Evolutionary conservation across 2,329 filamentous ascomycete genomes (phyloP), one percentile per base, ranked within the genome.

Genomic region (Aspergillus terreus): DNA sequence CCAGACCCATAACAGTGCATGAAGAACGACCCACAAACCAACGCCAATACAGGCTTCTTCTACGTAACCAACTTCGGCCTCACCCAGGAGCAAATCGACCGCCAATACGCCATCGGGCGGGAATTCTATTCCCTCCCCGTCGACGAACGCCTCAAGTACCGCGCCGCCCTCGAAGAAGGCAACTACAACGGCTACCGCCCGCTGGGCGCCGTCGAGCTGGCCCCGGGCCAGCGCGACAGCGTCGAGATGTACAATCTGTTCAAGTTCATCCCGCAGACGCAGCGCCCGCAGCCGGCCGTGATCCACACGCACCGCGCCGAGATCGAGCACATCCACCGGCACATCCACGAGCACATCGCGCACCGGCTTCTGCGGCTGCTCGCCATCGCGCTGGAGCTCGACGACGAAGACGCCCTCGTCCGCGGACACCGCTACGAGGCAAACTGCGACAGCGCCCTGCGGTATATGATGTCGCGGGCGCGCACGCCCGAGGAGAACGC

Each of bases 11-110:
- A 14, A 15, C 6, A 11, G 17, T 33, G 2, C 9, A 11, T 25
- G 19, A 12, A 35, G 21, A 7, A 17, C 3, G n/a, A 10, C 7
- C 14, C 12, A 6, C 6, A 14, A 43, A 35, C n/a, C 41, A 19
- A 55, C 19, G 11, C 19, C n/a, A 10, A 49, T 14, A 9, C 42
- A 52, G 79, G 81, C 0, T 82, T 85, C 71, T 85, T 85, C 70
- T 84, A 85, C 57, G 76, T 85, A 30, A 78, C 75, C 56, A 82
- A 84, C 66, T 83, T 80, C 54, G 81, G 81, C 19, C 70, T 85
- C 2, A 71, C 68, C 0, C 79, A 84, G 61, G 78, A 81, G 32
- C 69, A 82, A 63, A 75, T 85, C 4, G 78, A 85, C 58, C 68
- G 72, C 0, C 82, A 85, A 58, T 85, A 83, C 58, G 79, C 81